Base-by-base conservation (phyloP, 2,329 filamentous ascomycete species). In the Clarireedia paspali region DNA sequence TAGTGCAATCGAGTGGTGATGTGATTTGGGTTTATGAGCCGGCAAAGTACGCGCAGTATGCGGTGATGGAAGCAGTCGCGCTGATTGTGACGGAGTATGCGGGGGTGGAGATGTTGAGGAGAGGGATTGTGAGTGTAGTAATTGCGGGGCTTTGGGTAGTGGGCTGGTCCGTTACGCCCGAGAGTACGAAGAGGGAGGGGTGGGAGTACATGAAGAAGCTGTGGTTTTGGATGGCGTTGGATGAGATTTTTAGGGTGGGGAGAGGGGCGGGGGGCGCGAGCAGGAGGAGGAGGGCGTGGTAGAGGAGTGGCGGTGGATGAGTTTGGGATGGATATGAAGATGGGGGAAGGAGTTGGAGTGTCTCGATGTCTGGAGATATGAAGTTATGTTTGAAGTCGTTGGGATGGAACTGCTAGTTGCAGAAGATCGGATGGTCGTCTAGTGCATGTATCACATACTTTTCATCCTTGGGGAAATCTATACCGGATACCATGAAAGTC, bases 201-300 rank as follows among this genome's bases (percentile, higher is more conserved):
- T 60, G 54, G 58, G 58, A 60, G 42, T 53, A 59, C 23, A 34
- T 60, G 47, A 60, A 61, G 53, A 63, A 47, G 56, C 46, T 62
- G 48, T 63, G 61, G 63, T 59, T 57, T 49, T 58, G 57, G 53
- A 60, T 64, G 57, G 62, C 60, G 36, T 55, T 64, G 38, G 50
- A 61, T 46, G 57, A 62, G 53, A 54, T 57, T 6, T 58, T 53
- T 34, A 50, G 40, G 42, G 40, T 60, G 2, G 47, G 48, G 17
- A n/a, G 26, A n/a, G 47, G 50, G 20, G 36, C 30, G 4, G 17
- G 24, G 6, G 26, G 45, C 1, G 36, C 23, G n/a, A 34, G 24
- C 17, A 30, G 46, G 36, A 50, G 14, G 17, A 50, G 9, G 2
- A 55, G 38, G 26, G 50, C 23, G 26, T 34, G 40, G 24, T 45